A percentile compares a stretch with the other conserved stretches of the same genome.
Evolutionary conservation across 441 rosid genomes (phyloP).

Genomic region (Bruguiera hainesii): DNA sequence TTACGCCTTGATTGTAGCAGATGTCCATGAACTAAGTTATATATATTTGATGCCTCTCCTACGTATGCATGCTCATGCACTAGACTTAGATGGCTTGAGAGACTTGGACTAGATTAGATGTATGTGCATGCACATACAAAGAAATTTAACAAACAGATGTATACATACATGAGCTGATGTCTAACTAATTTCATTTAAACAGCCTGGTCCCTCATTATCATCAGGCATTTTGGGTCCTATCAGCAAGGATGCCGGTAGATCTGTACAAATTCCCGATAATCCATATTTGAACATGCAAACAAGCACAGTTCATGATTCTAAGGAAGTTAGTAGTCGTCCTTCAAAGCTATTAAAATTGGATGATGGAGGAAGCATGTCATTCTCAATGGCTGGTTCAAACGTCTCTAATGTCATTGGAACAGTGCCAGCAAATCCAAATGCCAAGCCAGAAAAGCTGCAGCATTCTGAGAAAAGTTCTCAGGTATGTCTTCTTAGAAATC

Average conservation of each 20-base stretch:
- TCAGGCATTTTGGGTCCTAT: constrained; percentile 38
- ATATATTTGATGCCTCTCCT: too few species aligned
- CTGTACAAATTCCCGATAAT: constrained; percentile 21
- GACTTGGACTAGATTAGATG: too few species aligned
- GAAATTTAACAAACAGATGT: too few species aligned
- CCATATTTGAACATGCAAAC: constrained; percentile 25
- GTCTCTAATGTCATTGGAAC: constrained; percentile 19
- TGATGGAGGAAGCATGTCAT: constrained; percentile 42
- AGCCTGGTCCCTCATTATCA: constrained; percentile 55
- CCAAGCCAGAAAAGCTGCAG: constrained; percentile 39
- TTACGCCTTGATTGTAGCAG: too few species aligned
- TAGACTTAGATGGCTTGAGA: too few species aligned
- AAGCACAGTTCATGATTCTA: constrained; percentile 35
- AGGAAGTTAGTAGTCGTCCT: constrained; percentile 46
- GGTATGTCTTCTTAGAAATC: constrained; percentile 29
- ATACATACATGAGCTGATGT: background rate
- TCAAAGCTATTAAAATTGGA: constrained; percentile 58
- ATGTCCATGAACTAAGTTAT: too few species aligned
- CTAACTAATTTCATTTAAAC: constrained; percentile 37
- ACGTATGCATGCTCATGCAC: too few species aligned
- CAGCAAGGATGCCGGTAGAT: constrained; percentile 20
- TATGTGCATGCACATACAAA: too few species aligned
- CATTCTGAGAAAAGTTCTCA: constrained; percentile 35
- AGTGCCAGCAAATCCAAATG: constrained; percentile 24
- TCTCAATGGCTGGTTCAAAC: constrained; percentile 22